A percentile compares a stretch with the other conserved stretches of the same genome.
Evolutionary conservation across 2,329 filamentous ascomycete species (phyloP).

Genomic region (Stagonosporopsis tanaceti): DNA sequence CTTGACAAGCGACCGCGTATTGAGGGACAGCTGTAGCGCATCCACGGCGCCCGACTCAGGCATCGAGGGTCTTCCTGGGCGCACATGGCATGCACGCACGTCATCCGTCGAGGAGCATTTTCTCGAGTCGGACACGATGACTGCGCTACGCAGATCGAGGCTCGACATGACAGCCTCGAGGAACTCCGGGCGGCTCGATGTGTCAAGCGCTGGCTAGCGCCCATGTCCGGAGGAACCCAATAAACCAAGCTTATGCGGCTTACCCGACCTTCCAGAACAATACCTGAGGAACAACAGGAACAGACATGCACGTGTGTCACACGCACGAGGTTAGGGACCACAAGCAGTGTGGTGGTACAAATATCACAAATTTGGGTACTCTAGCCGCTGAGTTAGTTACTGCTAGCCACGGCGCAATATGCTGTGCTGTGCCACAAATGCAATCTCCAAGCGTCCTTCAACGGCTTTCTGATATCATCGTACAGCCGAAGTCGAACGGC

Average conservation of each 20-base stretch:
- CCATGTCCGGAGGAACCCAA: conserved; percentile 29
- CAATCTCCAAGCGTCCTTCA: conserved; percentile 26
- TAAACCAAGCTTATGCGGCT: conserved; percentile 21
- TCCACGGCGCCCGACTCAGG: conserved; percentile 15
- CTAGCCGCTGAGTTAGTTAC: neutral
- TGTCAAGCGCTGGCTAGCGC: conserved; percentile 27
- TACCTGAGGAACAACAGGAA: conserved; percentile 12
- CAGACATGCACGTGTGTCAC: conserved; percentile 19
- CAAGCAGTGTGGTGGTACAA: conserved; percentile 11
- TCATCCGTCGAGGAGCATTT: conserved; percentile 40
- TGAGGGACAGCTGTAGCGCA: conserved; percentile 21
- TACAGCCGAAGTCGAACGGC: conserved; percentile 18
- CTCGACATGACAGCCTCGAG: conserved; percentile 21
- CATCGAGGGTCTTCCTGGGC: conserved; percentile 21
- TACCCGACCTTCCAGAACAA: conserved; percentile 42
- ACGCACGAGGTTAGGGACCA: conserved; percentile 20
- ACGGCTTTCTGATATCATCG: conserved; percentile 39
- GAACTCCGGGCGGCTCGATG: conserved; percentile 7
- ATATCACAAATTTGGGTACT: conserved; percentile 12
- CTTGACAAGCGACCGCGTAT: conserved; percentile 33
- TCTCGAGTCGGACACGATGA: conserved; percentile 28
- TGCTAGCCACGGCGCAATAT: conserved; percentile 3
- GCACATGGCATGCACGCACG: conserved; percentile 38
- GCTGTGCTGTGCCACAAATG: conserved; percentile 24
- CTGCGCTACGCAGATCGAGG: conserved; percentile 27